Evolutionary conservation across 176 grass and related monocot genomes (phyloP).

Genomic region (Luzula sylvatica): DNA sequence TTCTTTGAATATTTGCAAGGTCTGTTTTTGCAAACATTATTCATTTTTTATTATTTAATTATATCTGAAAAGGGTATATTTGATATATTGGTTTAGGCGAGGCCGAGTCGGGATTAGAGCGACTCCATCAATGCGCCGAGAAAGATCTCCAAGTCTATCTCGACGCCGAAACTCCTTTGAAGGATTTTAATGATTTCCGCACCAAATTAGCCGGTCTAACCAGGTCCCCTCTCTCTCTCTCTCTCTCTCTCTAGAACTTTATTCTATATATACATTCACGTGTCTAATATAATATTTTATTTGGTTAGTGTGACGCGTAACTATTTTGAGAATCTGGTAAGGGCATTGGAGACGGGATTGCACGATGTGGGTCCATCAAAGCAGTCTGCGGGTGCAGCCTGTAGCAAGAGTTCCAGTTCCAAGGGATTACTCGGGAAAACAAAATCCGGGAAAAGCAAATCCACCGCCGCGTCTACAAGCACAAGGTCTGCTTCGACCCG

Average conservation of each 20-base stretch:
- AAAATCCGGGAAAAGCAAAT: constrained; percentile 64
- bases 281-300: constrained; percentile 2
- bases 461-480: constrained; percentile 20
- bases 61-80: no score
- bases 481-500: constrained; percentile 46
- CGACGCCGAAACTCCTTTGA: constrained; percentile 71
- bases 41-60: constrained; percentile 7
- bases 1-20: constrained; percentile 99
- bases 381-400: constrained; percentile 32
- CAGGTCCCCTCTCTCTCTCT: constrained; percentile 32
- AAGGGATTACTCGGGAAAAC: constrained; percentile 55
- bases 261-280: not conserved
- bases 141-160: constrained; percentile 96
- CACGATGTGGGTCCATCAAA: constrained; percentile 88
- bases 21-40: constrained; percentile 33
- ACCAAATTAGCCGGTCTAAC: constrained; percentile 97
- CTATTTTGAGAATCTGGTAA: constrained; percentile 98
- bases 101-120: constrained; percentile 94
- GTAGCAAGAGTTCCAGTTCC: constrained; percentile 60
- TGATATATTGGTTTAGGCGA: constrained; percentile 51
- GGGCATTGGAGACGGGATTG: constrained; percentile 86
- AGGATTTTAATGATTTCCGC: constrained; percentile 98
- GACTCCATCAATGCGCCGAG: constrained; percentile 96
- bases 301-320: constrained; percentile 82
- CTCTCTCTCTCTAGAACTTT: no score